These are phyloP conservation scores for Irpex rosettiformis DNA, from an alignment of 1,284 basidiomycete genomes.

Conservation along the genomic window DNA sequence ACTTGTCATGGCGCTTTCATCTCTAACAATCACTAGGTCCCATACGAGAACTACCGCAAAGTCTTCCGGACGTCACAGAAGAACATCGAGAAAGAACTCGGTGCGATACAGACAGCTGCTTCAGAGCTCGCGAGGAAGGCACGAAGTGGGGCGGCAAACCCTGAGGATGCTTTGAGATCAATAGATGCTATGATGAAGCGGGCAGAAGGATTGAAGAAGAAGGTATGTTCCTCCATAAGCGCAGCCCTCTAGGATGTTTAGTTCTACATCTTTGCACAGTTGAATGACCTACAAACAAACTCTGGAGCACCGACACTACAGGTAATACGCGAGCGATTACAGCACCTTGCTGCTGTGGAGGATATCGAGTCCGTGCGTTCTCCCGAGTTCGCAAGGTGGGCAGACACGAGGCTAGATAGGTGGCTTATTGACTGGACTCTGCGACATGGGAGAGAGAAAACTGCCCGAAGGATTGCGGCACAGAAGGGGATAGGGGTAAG, in stretches of 20 bases:
- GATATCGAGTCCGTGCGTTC: conserved; percentile 45
- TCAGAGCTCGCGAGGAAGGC: conserved; percentile 50
- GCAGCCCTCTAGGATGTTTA: neutral
- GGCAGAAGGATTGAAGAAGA: conserved; percentile 77
- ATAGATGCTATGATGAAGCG: conserved; percentile 76
- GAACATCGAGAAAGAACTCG: conserved; percentile 76
- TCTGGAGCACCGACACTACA: conserved; percentile 64
- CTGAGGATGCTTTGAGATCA: conserved; percentile 53
- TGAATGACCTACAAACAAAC: conserved; percentile 65
- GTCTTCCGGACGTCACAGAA: conserved; percentile 78
- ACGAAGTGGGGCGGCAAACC: conserved; percentile 33
- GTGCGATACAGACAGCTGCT: conserved; percentile 51
- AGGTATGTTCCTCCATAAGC: conserved; percentile 43
- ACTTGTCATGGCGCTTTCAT: conserved; percentile 5
- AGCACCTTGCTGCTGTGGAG: conserved; percentile 66
- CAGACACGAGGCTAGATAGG: conserved; percentile 76
- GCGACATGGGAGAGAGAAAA: conserved; percentile 67
- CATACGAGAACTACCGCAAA: conserved; percentile 84
- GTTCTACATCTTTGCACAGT: conserved; percentile 35
- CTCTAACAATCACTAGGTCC: conserved; percentile 51
- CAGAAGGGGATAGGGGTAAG: conserved; percentile 70
- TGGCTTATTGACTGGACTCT: conserved; percentile 94
- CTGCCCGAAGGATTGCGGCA: conserved; percentile 65
- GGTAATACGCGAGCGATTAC: conserved; percentile 68
- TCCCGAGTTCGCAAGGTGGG: conserved; percentile 71